A percentile compares a stretch with the other conserved stretches of the same genome.
Conservation (phyloP, 2,329 filamentous ascomycete genomes). For the Bipolaris bicolor region DNA sequence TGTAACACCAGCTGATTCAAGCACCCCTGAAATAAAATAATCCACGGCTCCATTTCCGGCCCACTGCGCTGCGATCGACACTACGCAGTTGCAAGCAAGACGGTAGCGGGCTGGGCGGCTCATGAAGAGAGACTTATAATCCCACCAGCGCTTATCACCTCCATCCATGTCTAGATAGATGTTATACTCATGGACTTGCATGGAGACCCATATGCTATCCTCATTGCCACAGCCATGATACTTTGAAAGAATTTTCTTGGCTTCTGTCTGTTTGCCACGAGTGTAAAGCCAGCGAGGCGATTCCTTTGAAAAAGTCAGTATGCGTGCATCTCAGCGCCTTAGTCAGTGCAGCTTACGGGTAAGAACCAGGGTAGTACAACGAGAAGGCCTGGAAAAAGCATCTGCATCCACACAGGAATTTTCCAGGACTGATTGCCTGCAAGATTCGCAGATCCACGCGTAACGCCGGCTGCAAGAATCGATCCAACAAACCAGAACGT, state of each 20-base stretch:
- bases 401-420: conserved; percentile 36
- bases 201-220: conserved; percentile 30
- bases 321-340: background rate
- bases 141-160: conserved; percentile 65
- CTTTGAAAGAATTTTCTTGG: conserved; percentile 60
- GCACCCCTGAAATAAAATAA: conserved; percentile 43
- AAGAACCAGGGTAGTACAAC: conserved; percentile 57
- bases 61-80: conserved; percentile 59
- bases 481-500: conserved; percentile 53
- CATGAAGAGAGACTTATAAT: conserved; percentile 61
- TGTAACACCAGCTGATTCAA: conserved; percentile 45
- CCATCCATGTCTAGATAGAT: conserved; percentile 62
- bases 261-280: conserved; percentile 60
- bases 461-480: conserved; percentile 35
- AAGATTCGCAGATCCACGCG: conserved; percentile 29
- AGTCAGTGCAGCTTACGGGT: conserved; percentile 55
- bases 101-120: conserved; percentile 56
- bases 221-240: conserved; percentile 59
- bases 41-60: conserved; percentile 48
- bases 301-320: background rate
- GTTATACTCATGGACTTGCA: conserved; percentile 45
- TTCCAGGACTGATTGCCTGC: conserved; percentile 28
- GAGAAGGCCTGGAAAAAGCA: conserved; percentile 48
- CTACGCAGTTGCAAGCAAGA: conserved; percentile 57
- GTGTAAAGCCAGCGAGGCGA: conserved; percentile 63